Base-by-base conservation (phyloP, 148 eudicot species). In the Bassia scoparia region DNA sequence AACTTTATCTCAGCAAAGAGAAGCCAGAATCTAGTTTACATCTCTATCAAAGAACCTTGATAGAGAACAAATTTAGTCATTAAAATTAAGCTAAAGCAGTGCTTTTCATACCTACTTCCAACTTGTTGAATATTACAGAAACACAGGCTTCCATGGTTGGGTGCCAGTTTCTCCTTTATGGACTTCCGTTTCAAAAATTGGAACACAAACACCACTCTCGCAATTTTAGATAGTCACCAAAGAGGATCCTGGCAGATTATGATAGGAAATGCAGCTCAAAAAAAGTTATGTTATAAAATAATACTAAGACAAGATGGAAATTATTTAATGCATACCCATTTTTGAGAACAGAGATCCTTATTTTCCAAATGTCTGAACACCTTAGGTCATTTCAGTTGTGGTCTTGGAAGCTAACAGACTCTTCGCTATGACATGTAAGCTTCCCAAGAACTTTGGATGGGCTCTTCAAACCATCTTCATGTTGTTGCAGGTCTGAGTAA, bases 101-200 rank as follows among this genome's bases (percentile, higher is more conserved):
- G 26, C 44, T 74, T 30, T n/a, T 35, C 60, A 72, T 89, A 91
- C 98, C 99, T 96, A 77, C 92, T 87, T 68, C 95, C 96, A 63
- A 84, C 87, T 83, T 89, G 97, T 74, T 89, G 92, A 71, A 83
- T 81, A 74, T 80, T 90, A 70, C n/a, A n/a, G 92, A 52, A 74
- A 80, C 31, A 92, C 82, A 14, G 91, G 92, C 58, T 92, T 92
- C 99, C 99, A 96, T n/a, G n/a, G 33, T 58, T 85, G 5, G 99
- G 99, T 74, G 83, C 79, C 50, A 86, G 82, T 72, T 96, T 88
- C 82, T 92, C 87, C 86, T n/a, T 87, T 77, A 92, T 55, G n/a
- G 48, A 89, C 96, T 80, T 96, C 97, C 26, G 99, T 96, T 85
- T 87, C 92, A 85, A 89, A 90, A 72, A 96, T 86, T 68, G 97